Percentiles rank a stretch among this genome's conserved stretches.
phyloP scores from a whole-genome alignment of 306 rosid genomes.

The Cucurbita maxima region DNA sequence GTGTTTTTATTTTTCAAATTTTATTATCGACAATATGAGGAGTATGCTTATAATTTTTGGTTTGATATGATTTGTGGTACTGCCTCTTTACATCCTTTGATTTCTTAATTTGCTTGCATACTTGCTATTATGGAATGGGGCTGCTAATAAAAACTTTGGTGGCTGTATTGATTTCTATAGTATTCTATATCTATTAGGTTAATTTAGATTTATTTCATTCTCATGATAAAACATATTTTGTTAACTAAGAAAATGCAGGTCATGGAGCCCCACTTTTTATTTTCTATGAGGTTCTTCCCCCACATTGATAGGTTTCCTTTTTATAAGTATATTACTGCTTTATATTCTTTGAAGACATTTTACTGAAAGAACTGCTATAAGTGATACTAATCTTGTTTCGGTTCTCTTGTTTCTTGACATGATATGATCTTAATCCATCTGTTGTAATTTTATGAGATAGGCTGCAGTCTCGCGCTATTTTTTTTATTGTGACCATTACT shows the following conservation, averaged over 20 bases:
- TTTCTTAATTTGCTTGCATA: not conserved
- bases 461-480: not conserved
- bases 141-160: not conserved
- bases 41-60: not conserved
- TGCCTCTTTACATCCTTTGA: not conserved
- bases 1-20: not conserved
- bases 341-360: not conserved
- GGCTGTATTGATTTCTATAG: not conserved
- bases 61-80: not conserved
- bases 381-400: not conserved
- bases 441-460: not conserved
- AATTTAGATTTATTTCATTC: not conserved
- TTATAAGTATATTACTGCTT: not conserved
- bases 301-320: not conserved
- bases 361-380: not conserved
- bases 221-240: not conserved
- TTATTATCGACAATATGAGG: not conserved
- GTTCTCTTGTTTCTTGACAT: not conserved
- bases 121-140: not conserved
- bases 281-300: conserved; percentile 5
- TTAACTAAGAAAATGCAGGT: conserved; percentile 1
- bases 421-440: not conserved
- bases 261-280: not conserved
- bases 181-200: not conserved
- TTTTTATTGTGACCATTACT: not conserved